Base-by-base conservation (phyloP, 179 eudicot species). In the Beta macrorhiza region DNA sequence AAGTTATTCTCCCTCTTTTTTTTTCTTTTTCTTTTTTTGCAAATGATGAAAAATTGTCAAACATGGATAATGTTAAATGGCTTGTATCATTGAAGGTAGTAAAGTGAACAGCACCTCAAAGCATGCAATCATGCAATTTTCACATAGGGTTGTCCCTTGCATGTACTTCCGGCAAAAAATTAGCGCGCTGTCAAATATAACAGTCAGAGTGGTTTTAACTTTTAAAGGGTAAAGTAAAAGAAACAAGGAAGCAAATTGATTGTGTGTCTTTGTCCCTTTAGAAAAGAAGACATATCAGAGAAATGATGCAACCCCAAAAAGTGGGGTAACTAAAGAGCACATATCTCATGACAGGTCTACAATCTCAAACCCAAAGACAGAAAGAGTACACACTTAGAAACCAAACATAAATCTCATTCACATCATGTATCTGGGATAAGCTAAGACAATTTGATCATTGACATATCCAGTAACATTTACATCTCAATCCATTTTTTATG, bases 231-330 rank as follows among this genome's bases (percentile, higher is more conserved):
- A 83, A 69, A 75, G 75, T 49, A 45, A 19, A 71, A 77, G 72
- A 61, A n/a, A 52, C 57, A 49, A 29, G 47, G 49, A 69, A 7
- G 63, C 72, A 71, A n/a, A 8, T 32, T 37, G 20, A 77, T 76
- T 76, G 32, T 69, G 62, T 81, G 79, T 78, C 69, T 59, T 17
- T 20, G 45, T 25, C 37, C 72, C 56, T 22, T 79, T 62, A 51
- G 62, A 44, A 75, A 75, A 57, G 76, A 77, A 37, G 42, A 37
- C 72, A 73, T 51, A 79, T 62, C 69, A 58, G 53, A 67, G 51
- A 15, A 76, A 78, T 69, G 51, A 75, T 80, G 83, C 78, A 83
- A 37, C 65, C 77, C 86, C 65, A 76, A 72, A 72, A 80, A 80
- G 61, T 55, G 32, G 83, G 81, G 78, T 81, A 76, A 76, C 19